Conservation (phyloP, 1,284 basidiomycete genomes). For the Caloboletus firmus region DNA sequence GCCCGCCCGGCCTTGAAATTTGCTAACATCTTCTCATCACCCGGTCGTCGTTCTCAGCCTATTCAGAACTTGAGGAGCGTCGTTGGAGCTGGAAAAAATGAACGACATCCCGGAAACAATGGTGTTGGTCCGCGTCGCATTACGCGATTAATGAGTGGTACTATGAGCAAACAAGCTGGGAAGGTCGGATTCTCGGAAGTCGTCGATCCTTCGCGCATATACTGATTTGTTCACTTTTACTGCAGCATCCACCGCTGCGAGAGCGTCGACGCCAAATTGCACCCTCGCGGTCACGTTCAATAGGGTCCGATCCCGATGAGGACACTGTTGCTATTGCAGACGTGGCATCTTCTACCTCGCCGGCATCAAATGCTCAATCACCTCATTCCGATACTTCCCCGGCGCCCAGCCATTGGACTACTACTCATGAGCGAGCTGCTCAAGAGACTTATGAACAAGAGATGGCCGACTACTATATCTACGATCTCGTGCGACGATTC, state of each 20-base stretch:
- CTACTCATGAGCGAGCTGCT: slow-evolving; percentile 61
- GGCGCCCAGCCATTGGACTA: slow-evolving; percentile 55
- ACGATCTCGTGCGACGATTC: slow-evolving; percentile 78
- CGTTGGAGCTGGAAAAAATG: slow-evolving; percentile 49
- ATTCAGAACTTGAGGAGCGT: slow-evolving; percentile 55
- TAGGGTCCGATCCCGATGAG: slow-evolving; percentile 70
- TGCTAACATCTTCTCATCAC: slow-evolving; percentile 80
- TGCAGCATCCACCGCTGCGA: slow-evolving; percentile 48
- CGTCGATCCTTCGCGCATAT: not conserved
- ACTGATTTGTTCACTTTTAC: slow-evolving; percentile 16
- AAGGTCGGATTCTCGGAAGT: slow-evolving; percentile 33
- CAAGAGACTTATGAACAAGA: slow-evolving; percentile 71
- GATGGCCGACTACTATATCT: slow-evolving; percentile 79
- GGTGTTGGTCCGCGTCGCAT: slow-evolving; percentile 60
- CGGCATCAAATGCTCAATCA: slow-evolving; percentile 57
- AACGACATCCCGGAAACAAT: slow-evolving; percentile 42
- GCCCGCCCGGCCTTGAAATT: slow-evolving; percentile 75
- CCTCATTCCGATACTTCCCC: slow-evolving; percentile 62
- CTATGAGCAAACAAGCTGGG: slow-evolving; percentile 47
- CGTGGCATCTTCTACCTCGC: slow-evolving; percentile 57
- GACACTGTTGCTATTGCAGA: slow-evolving; percentile 47
- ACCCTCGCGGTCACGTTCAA: slow-evolving; percentile 54
- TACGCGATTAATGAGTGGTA: slow-evolving; percentile 60
- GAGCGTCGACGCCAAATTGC: slow-evolving; percentile 57
- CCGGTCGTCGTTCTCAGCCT: slow-evolving; percentile 70